Percentiles rank a stretch among this genome's conserved stretches.
phyloP scores from a whole-genome alignment of 108 stramenopile species.

The Mayamaea pseudoterrestris region DNA sequence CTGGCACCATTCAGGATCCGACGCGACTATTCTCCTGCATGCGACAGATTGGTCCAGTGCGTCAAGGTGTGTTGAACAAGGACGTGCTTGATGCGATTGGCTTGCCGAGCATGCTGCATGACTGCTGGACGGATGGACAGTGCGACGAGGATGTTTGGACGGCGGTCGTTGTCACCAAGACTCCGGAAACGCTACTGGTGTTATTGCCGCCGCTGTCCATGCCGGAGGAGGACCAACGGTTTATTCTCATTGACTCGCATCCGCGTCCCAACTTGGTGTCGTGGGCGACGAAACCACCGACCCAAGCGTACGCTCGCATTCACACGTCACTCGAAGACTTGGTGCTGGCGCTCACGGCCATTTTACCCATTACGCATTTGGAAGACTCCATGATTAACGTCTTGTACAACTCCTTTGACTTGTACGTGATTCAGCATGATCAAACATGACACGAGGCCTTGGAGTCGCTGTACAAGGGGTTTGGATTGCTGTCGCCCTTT shows the following conservation, averaged over 20 bases:
- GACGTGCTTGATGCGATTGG: slow-evolving; percentile 40
- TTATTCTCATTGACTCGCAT: slow-evolving; percentile 65
- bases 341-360: slow-evolving; percentile 22
- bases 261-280: slow-evolving; percentile 46
- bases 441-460: too few species aligned
- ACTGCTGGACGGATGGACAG: slow-evolving; percentile 15
- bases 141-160: too few species aligned
- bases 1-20: too few species aligned
- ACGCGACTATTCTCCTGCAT: neutral
- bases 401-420: slow-evolving; percentile 83
- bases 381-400: slow-evolving; percentile 64
- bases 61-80: slow-evolving; percentile 54
- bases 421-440: slow-evolving; percentile 29
- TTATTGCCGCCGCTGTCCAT: slow-evolving; percentile 26
- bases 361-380: slow-evolving; percentile 57
- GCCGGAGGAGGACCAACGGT: slow-evolving; percentile 14
- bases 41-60: slow-evolving; percentile 18
- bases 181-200: slow-evolving; percentile 68
- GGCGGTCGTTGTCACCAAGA: slow-evolving; percentile 58
- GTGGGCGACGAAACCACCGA: too few species aligned
- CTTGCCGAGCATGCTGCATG: slow-evolving; percentile 24
- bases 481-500: too few species aligned
- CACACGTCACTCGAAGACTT: slow-evolving; percentile 33
- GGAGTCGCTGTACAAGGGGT: too few species aligned
- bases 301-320: slow-evolving; percentile 39